Conservation (phyloP, 495 filamentous ascomycete species). For the Pyronema omphalodes region DNA sequence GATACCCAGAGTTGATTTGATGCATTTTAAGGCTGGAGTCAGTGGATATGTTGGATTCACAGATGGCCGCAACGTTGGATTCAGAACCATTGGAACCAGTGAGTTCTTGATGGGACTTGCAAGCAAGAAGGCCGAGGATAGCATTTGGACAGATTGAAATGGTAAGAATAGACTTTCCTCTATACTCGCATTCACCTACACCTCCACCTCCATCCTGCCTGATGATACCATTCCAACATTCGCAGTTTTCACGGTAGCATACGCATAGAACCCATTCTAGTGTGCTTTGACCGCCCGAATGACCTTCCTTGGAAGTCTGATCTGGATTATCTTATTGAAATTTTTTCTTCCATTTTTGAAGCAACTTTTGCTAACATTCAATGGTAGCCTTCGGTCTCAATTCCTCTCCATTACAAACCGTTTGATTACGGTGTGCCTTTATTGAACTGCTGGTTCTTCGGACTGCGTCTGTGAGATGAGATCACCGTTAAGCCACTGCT, state of each 20-base stretch:
- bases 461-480: too few relatives aligned
- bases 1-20: conserved; percentile 48
- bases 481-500: too few relatives aligned
- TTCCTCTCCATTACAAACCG: too few relatives aligned
- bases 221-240: background rate
- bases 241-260: conserved; percentile 1
- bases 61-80: conserved; percentile 13
- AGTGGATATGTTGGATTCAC: conserved; percentile 16
- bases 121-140: conserved; percentile 18
- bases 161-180: background rate
- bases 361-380: too few relatives aligned
- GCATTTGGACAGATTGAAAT: conserved; percentile 18
- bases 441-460: too few relatives aligned
- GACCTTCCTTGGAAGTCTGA: conserved; percentile 1
- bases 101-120: conserved; percentile 23
- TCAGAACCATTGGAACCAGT: conserved; percentile 12
- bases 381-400: too few relatives aligned
- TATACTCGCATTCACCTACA: background rate
- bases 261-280: background rate
- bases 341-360: too few relatives aligned
- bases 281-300: background rate
- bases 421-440: too few relatives aligned
- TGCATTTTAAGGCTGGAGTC: conserved; percentile 38
- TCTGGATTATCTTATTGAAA: background rate
- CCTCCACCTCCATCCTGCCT: background rate